Conservation (phyloP, 768 basidiomycete genomes). For the Serendipita indica region DNA sequence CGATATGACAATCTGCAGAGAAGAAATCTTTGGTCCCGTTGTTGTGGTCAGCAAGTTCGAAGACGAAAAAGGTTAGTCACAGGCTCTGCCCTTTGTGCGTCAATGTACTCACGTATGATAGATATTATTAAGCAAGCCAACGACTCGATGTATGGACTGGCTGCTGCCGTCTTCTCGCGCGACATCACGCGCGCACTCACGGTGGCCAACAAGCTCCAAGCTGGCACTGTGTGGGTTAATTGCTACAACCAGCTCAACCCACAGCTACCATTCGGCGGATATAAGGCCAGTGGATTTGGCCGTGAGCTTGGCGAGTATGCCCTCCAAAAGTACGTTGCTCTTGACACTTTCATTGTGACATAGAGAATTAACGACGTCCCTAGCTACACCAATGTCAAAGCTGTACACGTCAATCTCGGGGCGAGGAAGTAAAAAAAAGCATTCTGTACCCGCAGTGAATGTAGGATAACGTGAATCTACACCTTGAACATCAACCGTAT, state of each 20-base stretch:
- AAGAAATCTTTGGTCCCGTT: conserved; percentile 89
- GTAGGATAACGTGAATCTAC: neutral
- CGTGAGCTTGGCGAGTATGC: conserved; percentile 72
- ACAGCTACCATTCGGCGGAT: conserved; percentile 69
- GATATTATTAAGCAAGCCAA: conserved; percentile 78
- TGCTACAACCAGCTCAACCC: conserved; percentile 28
- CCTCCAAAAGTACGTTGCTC: conserved; percentile 33
- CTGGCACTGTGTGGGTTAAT: conserved; percentile 59
- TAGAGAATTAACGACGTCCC: conserved; percentile 5
- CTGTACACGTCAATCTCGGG: conserved; percentile 47
- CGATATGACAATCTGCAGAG: conserved; percentile 71
- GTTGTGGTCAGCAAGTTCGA: conserved; percentile 68
- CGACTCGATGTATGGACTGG: conserved; percentile 79
- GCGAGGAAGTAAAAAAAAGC: neutral
- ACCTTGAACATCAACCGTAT: neutral
- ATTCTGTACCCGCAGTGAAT: neutral
- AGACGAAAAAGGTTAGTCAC: conserved; percentile 41
- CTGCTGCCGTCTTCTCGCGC: conserved; percentile 84
- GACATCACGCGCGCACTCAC: conserved; percentile 52
- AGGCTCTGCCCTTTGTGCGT: neutral
- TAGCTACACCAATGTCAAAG: conserved; percentile 55
- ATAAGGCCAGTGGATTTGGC: conserved; percentile 71
- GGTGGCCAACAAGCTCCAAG: conserved; percentile 58
- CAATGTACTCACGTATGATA: neutral
- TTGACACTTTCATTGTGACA: conserved; percentile 9